Evolutionary conservation across 139 green algal species (phyloP).

Genomic region (Raphidocelis subcapitata): DNA sequence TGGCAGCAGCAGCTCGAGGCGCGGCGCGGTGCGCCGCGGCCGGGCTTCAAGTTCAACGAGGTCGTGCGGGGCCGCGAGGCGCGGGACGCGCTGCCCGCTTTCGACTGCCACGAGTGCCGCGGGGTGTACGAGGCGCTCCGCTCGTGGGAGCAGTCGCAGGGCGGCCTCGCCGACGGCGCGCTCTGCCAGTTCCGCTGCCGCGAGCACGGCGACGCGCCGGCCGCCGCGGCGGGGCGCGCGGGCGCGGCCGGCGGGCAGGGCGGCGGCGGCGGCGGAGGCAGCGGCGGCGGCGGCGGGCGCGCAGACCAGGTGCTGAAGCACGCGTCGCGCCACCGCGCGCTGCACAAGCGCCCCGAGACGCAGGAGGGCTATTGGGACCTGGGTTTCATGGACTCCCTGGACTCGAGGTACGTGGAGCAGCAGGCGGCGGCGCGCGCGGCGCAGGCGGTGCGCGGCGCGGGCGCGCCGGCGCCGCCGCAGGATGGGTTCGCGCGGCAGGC

Average conservation of each 20-base stretch:
- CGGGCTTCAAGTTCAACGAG: constrained; percentile 13
- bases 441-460: no score
- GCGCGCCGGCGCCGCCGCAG: no score
- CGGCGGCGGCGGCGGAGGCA: neutral
- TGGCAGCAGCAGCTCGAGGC: no score
- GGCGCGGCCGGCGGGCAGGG: neutral
- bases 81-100: constrained; percentile 19
- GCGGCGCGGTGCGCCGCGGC: no score
- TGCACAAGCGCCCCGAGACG: constrained; percentile 13
- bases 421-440: no score
- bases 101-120: constrained; percentile 28
- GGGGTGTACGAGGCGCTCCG: constrained; percentile 15
- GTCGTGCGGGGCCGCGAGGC: constrained; percentile 24
- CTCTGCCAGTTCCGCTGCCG: no score
- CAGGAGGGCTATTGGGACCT: constrained; percentile 32
- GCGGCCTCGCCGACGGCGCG: neutral
- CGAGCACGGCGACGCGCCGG: no score
- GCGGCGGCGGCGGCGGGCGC: neutral
- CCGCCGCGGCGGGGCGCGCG: neutral
- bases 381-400: constrained; percentile 26
- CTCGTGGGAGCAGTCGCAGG: constrained; percentile 5
- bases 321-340: constrained; percentile 15
- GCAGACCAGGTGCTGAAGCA: constrained; percentile 18
- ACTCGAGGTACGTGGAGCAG: neutral
- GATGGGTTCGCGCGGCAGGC: no score